Percentiles rank a stretch among this genome's conserved stretches.
These are phyloP conservation scores for Alternaria hordeiaustralica DNA, from an alignment of 2,329 filamentous ascomycete genomes.

Conservation along the genomic window DNA sequence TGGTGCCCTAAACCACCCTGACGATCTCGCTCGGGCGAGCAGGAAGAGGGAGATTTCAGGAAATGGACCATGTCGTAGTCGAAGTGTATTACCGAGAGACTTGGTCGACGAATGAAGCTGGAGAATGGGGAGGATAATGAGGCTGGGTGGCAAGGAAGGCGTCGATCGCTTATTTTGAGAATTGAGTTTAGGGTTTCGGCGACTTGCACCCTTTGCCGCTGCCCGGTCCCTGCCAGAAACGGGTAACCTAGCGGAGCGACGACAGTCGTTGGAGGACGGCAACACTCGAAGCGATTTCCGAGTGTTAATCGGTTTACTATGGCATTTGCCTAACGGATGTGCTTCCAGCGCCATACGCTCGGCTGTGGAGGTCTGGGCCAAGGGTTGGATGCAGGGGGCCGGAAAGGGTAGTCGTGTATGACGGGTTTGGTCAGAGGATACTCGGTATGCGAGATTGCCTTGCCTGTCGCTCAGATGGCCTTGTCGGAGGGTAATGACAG, in stretches of 20 bases:
- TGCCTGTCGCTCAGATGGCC: constrained; percentile 1
- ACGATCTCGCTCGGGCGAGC: neutral
- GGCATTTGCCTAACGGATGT: constrained; percentile 2
- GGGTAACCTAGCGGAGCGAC: neutral
- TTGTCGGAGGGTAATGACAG: constrained; percentile 24
- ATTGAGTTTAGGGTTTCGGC: constrained; percentile 13
- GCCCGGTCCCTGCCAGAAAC: neutral
- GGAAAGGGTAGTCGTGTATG: constrained; percentile 16
- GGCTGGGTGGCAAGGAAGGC: constrained; percentile 3
- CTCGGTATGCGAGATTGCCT: constrained; percentile 2
- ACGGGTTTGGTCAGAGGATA: constrained; percentile 6
- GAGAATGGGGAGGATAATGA: neutral
- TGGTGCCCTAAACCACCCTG: neutral
- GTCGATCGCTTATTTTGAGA: neutral
- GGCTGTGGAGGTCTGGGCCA: constrained; percentile 15
- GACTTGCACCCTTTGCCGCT: neutral
- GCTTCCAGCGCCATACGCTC: constrained; percentile 13
- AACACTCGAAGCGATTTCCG: constrained; percentile 2
- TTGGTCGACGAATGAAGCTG: constrained; percentile 1
- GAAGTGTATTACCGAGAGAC: neutral
- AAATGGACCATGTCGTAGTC: neutral
- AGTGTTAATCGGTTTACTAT: constrained; percentile 15
- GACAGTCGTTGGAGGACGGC: constrained; percentile 6
- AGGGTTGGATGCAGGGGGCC: constrained; percentile 28
- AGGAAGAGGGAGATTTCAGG: neutral